Evolutionary conservation across 2,329 filamentous ascomycete species (phyloP), one percentile per base, ranked within the genome.

Genomic region (Aureobasidium sp.): DNA sequence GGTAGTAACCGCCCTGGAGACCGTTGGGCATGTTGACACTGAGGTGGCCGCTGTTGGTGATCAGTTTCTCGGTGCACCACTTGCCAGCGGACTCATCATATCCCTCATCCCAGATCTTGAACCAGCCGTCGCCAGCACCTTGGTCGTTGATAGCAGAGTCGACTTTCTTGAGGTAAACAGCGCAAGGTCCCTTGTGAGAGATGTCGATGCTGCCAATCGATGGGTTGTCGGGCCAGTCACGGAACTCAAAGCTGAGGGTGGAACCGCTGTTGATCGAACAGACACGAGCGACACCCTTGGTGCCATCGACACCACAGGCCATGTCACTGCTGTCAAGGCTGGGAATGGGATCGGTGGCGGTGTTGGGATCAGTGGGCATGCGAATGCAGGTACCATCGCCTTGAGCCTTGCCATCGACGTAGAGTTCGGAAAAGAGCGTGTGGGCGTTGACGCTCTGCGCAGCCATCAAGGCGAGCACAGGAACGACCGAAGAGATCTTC

Each of bases 71-170:
- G 3, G 85, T 87, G 73, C 88, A 90, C 87, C 88, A 91, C 70
- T 83, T 76, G 32, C 76, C 71, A 1, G 77, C 76, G 5, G 70
- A 66, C 5, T 75, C 70, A 67, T 88, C 79, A 73, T 88, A 89
- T 49, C 86, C 86, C 57, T 86, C 80, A 62, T 89, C 82, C 78
- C 81, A 90, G 70, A 91, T 83, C 79, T 91, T 91, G 80, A 91
- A 89, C 89, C 88, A 92, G 42, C 88, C 88, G 55, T 78, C 75
- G 5, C 88, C 87, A 29, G 79, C 75, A 66, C 70, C 76, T 29
- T 64, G 62, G 54, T 84, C 84, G 13, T 81, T 72, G 55, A 73
- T 75, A 63, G 86, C 83, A 62, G 84, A 79, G 65, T 77, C 73
- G 1, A 90, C 82, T 68, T 84, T 83, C 77, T 91, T 91, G 75